phyloP scores from a whole-genome alignment of 306 rosid species.

The Lathyrus sativus region DNA sequence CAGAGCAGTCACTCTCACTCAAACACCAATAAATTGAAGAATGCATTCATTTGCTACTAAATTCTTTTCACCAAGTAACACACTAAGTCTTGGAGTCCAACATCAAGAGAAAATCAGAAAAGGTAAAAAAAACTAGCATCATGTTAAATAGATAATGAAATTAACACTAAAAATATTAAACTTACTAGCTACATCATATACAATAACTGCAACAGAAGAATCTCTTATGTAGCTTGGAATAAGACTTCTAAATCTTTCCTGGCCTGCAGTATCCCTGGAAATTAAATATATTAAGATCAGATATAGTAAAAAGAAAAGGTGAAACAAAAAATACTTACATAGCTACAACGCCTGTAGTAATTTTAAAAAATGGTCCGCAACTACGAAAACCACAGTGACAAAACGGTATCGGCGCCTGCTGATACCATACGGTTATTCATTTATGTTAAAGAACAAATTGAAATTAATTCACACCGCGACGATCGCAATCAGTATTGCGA shows the following conservation, averaged over 20 bases:
- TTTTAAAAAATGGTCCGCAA: too few species aligned
- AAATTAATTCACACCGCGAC: too few species aligned
- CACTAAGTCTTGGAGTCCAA: constrained; percentile 4
- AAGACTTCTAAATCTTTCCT: constrained; percentile 98
- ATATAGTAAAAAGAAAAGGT: constrained; percentile 19
- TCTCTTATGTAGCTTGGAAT: constrained; percentile 99
- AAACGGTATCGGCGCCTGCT: too few species aligned
- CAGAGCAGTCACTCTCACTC: constrained; percentile 1
- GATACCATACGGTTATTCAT: too few species aligned
- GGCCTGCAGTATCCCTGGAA: constrained; percentile 98
- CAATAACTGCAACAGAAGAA: constrained; percentile 94
- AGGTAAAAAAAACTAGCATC: not conserved
- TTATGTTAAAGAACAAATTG: too few species aligned
- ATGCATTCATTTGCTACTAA: constrained; percentile 23
- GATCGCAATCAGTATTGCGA: too few species aligned
- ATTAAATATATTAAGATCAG: constrained; percentile 26
- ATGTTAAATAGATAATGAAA: constrained; percentile 17
- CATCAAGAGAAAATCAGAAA: constrained; percentile 2
- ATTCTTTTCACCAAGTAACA: not conserved
- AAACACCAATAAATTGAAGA: constrained; percentile 17
- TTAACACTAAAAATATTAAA: constrained; percentile 26
- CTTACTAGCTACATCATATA: constrained; percentile 92
- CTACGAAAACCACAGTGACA: too few species aligned
- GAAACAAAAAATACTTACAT: not conserved
- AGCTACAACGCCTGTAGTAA: not conserved